These are phyloP conservation scores for Scedosporium aurantiacum DNA, from an alignment of 2,329 filamentous ascomycete species.

Conservation along the genomic window DNA sequence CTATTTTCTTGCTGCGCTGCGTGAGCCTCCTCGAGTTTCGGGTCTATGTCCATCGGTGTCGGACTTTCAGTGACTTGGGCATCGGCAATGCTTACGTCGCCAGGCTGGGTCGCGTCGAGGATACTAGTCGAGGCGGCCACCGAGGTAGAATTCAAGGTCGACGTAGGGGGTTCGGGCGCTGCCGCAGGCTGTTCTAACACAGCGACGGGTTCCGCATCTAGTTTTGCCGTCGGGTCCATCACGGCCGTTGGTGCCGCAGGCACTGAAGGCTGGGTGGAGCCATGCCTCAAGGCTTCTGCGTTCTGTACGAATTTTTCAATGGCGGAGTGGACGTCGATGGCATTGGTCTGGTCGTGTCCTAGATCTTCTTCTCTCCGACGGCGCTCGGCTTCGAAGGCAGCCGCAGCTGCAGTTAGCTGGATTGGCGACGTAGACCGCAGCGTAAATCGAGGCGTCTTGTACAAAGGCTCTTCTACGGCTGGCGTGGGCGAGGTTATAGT, in stretches of 20 bases:
- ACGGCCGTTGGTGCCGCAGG: conserved; percentile 35
- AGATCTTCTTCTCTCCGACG: conserved; percentile 30
- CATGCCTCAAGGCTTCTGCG: conserved; percentile 34
- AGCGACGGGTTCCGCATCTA: conserved; percentile 20
- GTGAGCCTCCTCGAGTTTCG: conserved; percentile 16
- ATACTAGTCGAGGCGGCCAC: conserved; percentile 17
- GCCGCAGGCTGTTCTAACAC: conserved; percentile 4
- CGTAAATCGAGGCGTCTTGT: conserved; percentile 21
- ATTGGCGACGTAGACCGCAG: conserved; percentile 31
- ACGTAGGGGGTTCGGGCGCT: conserved; percentile 14
- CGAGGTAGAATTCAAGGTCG: conserved; percentile 18
- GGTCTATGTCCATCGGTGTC: conserved; percentile 43
- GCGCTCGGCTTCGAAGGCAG: conserved; percentile 42
- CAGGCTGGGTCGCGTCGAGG: conserved; percentile 32
- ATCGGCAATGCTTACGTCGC: conserved; percentile 29
- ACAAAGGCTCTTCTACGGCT: conserved; percentile 12
- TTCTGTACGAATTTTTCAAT: conserved; percentile 18
- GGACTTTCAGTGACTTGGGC: conserved; percentile 38
- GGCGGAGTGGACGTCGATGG: conserved; percentile 40
- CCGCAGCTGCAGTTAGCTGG: conserved; percentile 37
- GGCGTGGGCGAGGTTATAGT: conserved; percentile 21
- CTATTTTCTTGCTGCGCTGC: conserved; percentile 41
- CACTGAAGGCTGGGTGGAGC: conserved; percentile 40
- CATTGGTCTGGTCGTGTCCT: conserved; percentile 28
- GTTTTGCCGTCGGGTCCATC: conserved; percentile 30